phyloP scores from a whole-genome alignment of 805 yeast genomes.

The Wickerhamomyces alni region DNA sequence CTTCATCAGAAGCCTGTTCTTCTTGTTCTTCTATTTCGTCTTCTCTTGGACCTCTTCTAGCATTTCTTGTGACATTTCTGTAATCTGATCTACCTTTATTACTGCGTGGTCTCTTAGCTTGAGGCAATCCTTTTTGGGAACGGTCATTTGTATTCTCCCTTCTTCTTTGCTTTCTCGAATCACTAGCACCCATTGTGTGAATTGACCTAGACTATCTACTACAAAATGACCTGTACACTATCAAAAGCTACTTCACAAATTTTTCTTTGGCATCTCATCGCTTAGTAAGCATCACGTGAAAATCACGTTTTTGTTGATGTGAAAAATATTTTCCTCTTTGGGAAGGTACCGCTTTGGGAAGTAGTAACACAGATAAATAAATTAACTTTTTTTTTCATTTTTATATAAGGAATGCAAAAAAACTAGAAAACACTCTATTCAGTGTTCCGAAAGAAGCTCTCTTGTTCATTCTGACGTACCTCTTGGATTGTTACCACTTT shows the following conservation, averaged over 20 bases:
- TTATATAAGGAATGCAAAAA: too few species aligned
- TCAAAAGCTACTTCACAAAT: neutral
- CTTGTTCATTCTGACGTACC: too few species aligned
- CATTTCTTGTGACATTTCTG: constrained; percentile 53
- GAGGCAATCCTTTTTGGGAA: neutral
- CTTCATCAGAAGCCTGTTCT: constrained; percentile 1
- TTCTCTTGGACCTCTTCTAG: constrained; percentile 29
- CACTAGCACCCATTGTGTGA: constrained; percentile 11
- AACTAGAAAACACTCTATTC: too few species aligned
- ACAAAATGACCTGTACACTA: neutral
- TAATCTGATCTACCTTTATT: constrained; percentile 54
- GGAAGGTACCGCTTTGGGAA: too few species aligned
- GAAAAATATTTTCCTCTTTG: too few species aligned
- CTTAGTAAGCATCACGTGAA: neutral
- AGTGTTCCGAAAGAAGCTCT: neutral
- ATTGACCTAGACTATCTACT: neutral
- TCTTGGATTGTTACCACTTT: too few species aligned
- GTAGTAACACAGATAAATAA: too few species aligned
- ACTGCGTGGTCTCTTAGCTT: constrained; percentile 10
- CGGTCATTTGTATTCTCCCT: neutral
- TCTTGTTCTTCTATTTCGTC: constrained; percentile 12
- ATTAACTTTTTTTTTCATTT: too few species aligned
- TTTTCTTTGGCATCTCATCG: neutral
- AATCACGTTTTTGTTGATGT: too few species aligned
- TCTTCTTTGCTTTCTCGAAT: constrained; percentile 8